phyloP scores from a whole-genome alignment of 805 yeast species.

The Cyberlindnera lachancei region DNA sequence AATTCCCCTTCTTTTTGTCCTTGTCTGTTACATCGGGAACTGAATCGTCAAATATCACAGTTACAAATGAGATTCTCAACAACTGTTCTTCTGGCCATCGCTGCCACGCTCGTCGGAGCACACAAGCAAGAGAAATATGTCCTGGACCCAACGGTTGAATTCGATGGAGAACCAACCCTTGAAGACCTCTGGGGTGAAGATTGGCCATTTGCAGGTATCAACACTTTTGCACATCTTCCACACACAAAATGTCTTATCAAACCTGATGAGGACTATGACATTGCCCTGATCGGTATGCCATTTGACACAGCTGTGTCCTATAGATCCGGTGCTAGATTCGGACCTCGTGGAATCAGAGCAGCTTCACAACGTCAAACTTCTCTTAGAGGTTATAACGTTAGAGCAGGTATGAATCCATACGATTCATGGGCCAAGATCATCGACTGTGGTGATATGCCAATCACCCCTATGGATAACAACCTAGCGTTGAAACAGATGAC shows the following conservation, averaged over 20 bases:
- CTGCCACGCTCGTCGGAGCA: conserved; percentile 6
- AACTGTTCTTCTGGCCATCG: conserved; percentile 6
- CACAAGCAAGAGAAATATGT: conserved; percentile 12
- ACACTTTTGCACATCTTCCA: conserved; percentile 70
- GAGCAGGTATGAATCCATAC: conserved; percentile 59
- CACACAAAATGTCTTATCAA: conserved; percentile 49
- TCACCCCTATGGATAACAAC: conserved; percentile 60
- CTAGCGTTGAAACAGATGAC: conserved; percentile 60
- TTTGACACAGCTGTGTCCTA: conserved; percentile 78
- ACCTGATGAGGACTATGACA: conserved; percentile 44
- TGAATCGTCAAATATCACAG: not conserved
- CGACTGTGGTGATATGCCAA: conserved; percentile 66
- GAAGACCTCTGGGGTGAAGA: conserved; percentile 62
- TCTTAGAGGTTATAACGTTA: conserved; percentile 60
- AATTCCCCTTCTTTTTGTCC: no score
- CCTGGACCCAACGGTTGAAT: conserved; percentile 10
- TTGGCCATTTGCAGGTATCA: conserved; percentile 59
- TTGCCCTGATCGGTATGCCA: conserved; percentile 73
- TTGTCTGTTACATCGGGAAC: no score
- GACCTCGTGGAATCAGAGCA: conserved; percentile 63
- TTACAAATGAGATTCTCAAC: conserved; percentile 5
- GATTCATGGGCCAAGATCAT: conserved; percentile 43
- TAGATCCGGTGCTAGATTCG: conserved; percentile 79
- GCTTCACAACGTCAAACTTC: conserved; percentile 68
- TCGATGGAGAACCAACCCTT: conserved; percentile 31